Percentiles rank a stretch among this genome's conserved stretches.
These are phyloP conservation scores for Apiotrichum laibachii DNA, from an alignment of 1,284 basidiomycete genomes.

Conservation along the genomic window DNA sequence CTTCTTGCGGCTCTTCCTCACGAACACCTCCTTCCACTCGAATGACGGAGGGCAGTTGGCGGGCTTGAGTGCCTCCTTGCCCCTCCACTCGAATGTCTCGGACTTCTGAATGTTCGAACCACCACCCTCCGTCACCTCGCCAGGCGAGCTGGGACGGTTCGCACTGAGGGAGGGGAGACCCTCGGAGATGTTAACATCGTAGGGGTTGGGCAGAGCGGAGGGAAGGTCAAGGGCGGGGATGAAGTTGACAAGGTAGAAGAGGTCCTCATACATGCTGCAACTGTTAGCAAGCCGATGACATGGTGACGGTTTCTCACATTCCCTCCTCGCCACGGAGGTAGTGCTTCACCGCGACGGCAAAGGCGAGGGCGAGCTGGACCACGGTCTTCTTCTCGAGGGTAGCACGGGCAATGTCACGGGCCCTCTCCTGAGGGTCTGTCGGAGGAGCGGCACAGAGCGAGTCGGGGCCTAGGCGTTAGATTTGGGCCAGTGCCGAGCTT, in stretches of 20 bases:
- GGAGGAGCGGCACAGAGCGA: slow-evolving; percentile 20
- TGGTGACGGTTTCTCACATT: slow-evolving; percentile 48
- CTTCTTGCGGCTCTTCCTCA: slow-evolving; percentile 31
- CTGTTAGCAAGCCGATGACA: background rate
- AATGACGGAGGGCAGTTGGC: slow-evolving; percentile 63
- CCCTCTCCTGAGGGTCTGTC: slow-evolving; percentile 45
- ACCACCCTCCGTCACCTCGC: background rate
- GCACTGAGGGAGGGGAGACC: slow-evolving; percentile 21
- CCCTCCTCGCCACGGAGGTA: slow-evolving; percentile 65
- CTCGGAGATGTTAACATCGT: slow-evolving; percentile 32
- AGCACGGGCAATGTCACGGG: slow-evolving; percentile 54
- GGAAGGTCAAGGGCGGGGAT: slow-evolving; percentile 38
- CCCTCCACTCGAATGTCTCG: slow-evolving; percentile 3
- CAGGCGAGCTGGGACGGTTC: background rate
- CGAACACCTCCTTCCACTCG: slow-evolving; percentile 64
- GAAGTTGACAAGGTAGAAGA: slow-evolving; percentile 44
- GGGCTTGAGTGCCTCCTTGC: slow-evolving; percentile 43
- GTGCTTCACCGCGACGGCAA: slow-evolving; percentile 49
- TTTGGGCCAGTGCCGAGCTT: too few relatives aligned
- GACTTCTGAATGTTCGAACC: background rate
- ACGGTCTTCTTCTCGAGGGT: slow-evolving; percentile 70
- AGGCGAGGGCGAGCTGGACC: slow-evolving; percentile 67
- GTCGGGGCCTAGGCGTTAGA: slow-evolving; percentile 35
- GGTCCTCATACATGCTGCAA: slow-evolving; percentile 44
- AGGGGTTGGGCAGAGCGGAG: slow-evolving; percentile 25